A percentile compares a stretch with the other conserved stretches of the same genome.
These are phyloP conservation scores for Gliomastix tumulicola DNA, from an alignment of 2,329 filamentous ascomycete species.

Conservation along the genomic window DNA sequence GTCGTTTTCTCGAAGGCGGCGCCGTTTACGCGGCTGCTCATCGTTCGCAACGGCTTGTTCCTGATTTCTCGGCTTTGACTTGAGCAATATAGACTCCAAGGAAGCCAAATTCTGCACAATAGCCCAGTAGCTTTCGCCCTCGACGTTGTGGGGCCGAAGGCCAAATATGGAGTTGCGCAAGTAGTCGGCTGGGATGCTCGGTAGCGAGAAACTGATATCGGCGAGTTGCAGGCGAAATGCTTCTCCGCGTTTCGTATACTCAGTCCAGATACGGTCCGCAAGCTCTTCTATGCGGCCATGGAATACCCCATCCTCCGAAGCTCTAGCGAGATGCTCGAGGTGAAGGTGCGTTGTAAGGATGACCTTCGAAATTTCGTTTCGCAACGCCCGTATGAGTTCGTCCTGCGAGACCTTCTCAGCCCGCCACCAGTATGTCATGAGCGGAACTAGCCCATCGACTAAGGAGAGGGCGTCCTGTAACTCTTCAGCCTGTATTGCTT, in stretches of 20 bases:
- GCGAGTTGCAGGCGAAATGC: conserved; percentile 71
- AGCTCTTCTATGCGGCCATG: conserved; percentile 54
- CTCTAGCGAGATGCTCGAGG: conserved; percentile 47
- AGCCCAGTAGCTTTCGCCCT: conserved; percentile 54
- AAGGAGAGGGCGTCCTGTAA: conserved; percentile 53
- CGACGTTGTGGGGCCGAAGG: conserved; percentile 43
- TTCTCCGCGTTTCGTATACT: conserved; percentile 68
- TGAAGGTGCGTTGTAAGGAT: conserved; percentile 61
- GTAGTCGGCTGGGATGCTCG: conserved; percentile 32
- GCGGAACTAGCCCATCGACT: conserved; percentile 56
- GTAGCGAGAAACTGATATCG: conserved; percentile 56
- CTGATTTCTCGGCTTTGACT: conserved; percentile 10
- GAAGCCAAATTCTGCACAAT: conserved; percentile 51
- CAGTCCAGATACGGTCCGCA: conserved; percentile 62
- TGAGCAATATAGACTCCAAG: conserved; percentile 42
- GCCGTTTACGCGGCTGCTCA: conserved; percentile 46
- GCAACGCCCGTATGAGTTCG: conserved; percentile 54
- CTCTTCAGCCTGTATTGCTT: conserved; percentile 61
- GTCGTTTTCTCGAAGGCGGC: conserved; percentile 31
- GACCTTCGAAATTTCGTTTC: conserved; percentile 71
- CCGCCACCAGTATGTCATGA: conserved; percentile 73
- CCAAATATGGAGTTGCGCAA: conserved; percentile 44
- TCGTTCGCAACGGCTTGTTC: conserved; percentile 15
- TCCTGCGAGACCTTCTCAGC: conserved; percentile 57
- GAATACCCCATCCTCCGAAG: conserved; percentile 29